Conservation (phyloP, 2,329 filamentous ascomycete genomes). For the Cladobotryum protrusum region DNA sequence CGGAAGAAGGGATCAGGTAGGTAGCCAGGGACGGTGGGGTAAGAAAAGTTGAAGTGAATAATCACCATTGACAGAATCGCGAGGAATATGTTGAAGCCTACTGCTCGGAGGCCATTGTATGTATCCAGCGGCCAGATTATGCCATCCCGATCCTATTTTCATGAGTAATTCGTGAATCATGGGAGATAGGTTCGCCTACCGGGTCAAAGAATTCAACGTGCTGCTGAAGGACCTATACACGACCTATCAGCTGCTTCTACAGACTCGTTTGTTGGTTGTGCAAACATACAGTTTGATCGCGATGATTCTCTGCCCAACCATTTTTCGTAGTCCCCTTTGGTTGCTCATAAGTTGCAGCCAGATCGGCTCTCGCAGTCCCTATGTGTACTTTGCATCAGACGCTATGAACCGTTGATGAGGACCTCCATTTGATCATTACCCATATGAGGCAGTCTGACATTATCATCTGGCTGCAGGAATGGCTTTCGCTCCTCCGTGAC, state of each 20-base stretch:
- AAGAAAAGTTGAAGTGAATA: slow-evolving; percentile 39
- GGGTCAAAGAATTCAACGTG: no score
- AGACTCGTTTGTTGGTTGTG: no score
- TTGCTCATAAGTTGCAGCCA: slow-evolving; percentile 28
- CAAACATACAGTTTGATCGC: slow-evolving; percentile 24
- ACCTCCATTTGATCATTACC: slow-evolving; percentile 13
- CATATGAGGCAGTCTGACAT: slow-evolving; percentile 20
- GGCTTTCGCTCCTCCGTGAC: slow-evolving; percentile 24
- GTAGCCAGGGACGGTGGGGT: slow-evolving; percentile 33
- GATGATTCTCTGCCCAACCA: slow-evolving; percentile 24
- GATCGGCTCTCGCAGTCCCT: slow-evolving; percentile 30
- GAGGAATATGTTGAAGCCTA: slow-evolving; percentile 35
- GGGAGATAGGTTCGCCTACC: neutral
- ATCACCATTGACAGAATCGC: slow-evolving; percentile 33
- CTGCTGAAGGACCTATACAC: no score
- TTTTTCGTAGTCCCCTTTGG: slow-evolving; percentile 27
- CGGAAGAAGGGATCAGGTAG: slow-evolving; percentile 34
- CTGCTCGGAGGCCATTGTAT: slow-evolving; percentile 31
- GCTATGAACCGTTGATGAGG: no score
- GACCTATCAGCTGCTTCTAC: no score
- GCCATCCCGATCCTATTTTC: slow-evolving; percentile 28
- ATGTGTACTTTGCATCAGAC: neutral
- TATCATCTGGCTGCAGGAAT: slow-evolving; percentile 23
- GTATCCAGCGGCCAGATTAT: slow-evolving; percentile 34
- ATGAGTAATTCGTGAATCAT: slow-evolving; percentile 6